Conservation (phyloP, 2,329 filamentous ascomycete species). For the Camillea tinctor region DNA sequence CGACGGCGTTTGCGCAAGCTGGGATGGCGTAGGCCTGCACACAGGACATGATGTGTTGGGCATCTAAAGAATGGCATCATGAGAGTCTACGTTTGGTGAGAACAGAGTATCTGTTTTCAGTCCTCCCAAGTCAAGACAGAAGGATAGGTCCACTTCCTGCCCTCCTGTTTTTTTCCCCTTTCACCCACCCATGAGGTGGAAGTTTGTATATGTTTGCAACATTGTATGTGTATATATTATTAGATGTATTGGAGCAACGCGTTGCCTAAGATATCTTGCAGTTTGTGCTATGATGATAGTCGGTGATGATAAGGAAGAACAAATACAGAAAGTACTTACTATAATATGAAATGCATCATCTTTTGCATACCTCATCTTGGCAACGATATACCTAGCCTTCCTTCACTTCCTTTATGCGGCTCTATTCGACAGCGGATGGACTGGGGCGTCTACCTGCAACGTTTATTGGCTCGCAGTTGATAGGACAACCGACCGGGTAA, state of each 20-base stretch:
- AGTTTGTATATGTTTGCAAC: not conserved
- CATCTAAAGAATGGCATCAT: constrained; percentile 6
- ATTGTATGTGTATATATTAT: not conserved
- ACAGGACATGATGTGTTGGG: constrained; percentile 3
- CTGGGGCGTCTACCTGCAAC: not conserved
- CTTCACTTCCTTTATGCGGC: not conserved
- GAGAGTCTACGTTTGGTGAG: constrained; percentile 8
- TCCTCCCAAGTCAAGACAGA: not conserved
- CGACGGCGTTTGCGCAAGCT: constrained; percentile 19
- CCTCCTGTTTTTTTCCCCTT: not conserved
- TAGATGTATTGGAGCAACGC: not conserved
- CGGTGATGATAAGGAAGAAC: too few species aligned
- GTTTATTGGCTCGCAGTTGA: not conserved
- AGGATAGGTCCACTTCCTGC: not conserved
- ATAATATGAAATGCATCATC: not conserved
- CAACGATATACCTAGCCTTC: too few species aligned
- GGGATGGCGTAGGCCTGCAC: not conserved
- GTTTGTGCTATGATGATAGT: not conserved
- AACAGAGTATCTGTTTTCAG: not conserved
- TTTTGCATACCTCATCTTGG: not conserved
- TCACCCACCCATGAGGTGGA: not conserved
- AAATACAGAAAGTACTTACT: not conserved
- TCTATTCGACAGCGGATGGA: not conserved
- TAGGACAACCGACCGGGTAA: not conserved
- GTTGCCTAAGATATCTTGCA: not conserved